Evolutionary conservation across 179 eudicot species (phyloP).

Genomic region (Camellia oleifera): DNA sequence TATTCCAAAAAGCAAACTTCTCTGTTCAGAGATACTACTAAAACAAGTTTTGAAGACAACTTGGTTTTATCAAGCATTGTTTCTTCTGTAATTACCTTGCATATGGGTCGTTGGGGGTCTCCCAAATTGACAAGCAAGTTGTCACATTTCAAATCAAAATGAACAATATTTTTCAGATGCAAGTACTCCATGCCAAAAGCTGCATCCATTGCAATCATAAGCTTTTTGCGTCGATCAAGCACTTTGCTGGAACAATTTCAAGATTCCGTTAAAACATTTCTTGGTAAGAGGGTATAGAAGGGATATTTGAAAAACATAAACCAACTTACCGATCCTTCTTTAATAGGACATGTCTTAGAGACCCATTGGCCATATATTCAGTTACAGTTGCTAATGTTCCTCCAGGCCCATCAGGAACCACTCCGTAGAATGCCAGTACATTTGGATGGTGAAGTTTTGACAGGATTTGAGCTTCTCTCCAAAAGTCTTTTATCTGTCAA

Average conservation of each 20-base stretch:
- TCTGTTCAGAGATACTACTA: not conserved
- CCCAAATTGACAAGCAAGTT: conserved; percentile 89
- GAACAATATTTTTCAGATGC: conserved; percentile 82
- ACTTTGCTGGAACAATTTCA: conserved; percentile 34
- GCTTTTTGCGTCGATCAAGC: conserved; percentile 80
- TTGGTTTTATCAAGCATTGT: not conserved
- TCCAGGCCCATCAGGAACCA: conserved; percentile 52
- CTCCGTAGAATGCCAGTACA: conserved; percentile 53
- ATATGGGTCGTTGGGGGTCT: conserved; percentile 80
- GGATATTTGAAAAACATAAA: not conserved
- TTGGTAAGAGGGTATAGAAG: not conserved
- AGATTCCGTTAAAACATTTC: not conserved
- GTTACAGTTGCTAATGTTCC: conserved; percentile 49
- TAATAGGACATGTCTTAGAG: conserved; percentile 42
- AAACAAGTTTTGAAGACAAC: not conserved
- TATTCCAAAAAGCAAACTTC: not conserved
- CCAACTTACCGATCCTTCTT: conserved; percentile 35
- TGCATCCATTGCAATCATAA: conserved; percentile 86
- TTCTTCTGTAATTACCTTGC: conserved; percentile 58
- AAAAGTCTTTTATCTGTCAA: conserved; percentile 43
- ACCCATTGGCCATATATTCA: conserved; percentile 49
- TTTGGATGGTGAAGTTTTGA: conserved; percentile 54
- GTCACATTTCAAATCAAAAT: conserved; percentile 95
- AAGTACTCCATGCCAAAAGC: conserved; percentile 96
- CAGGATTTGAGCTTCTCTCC: conserved; percentile 55